Evolutionary conservation across 164 flowering plant genomes (phyloP), one percentile per base, ranked within the genome.

Genomic region (Kingdonia uniflora): DNA sequence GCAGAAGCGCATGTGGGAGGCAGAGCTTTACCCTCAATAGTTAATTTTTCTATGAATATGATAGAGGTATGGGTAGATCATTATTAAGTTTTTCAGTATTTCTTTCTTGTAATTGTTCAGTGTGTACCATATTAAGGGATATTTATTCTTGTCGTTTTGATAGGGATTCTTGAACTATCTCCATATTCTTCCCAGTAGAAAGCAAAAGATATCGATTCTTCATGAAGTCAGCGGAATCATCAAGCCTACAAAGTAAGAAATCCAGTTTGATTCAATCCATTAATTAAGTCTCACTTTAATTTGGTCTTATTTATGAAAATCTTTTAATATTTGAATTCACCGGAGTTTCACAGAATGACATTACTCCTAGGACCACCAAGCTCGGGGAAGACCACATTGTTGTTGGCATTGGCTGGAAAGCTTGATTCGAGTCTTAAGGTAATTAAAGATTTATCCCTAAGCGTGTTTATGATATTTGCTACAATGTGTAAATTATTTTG

Each of bases 221-320:
- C 68, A 66, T 7, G 72, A 79, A 65, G 71, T 81, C n/a, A 75
- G 81, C 59, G 91, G 87, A 38, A 69, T 74, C 56, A 71, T 84
- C 65, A 80, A 76, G 54, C 87, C 86, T 24, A 11, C 64, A 54
- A 76, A 79, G 82, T 80, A 15, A 57, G 29, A 19, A n/a, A 6
- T 19, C 10, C 17, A 1, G 11, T 14, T 45, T 19, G 1, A 21
- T 11, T 40, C 16, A 19, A 39, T 29, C 4, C 35, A 10, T 21
- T 19, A 16, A 15, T 19, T 40, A 20, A 6, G 19, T 33, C 19
- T 38, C 0, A 10, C 0, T 4, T 29, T 11, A 13, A 19, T 20
- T 45, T 19, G 1, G 11, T 35, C 11, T 19, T 5, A 2, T 15
- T 29, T n/a, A n/a, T n/a, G n/a, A n/a, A n/a, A n/a, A n/a, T n/a